Conservation (phyloP, 352 stramenopile genomes). For the Pythium myriotylum region DNA sequence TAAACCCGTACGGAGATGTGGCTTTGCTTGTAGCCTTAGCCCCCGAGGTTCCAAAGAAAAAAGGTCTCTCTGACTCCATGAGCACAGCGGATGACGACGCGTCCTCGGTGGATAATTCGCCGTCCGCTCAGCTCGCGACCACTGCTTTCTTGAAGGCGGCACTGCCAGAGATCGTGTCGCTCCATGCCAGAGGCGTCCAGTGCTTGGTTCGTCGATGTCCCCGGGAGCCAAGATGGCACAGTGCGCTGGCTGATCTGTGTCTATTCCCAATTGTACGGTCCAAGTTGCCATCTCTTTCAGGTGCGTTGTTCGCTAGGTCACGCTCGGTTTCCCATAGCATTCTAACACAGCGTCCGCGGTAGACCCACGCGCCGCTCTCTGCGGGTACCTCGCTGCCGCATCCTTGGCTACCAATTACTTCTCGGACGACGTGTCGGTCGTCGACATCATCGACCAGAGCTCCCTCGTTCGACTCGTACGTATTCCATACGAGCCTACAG, state of each 20-base stretch:
- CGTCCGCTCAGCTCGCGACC: slow-evolving; percentile 37
- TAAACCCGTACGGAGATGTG: slow-evolving; percentile 81
- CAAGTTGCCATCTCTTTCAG: slow-evolving; percentile 59
- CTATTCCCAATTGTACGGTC: slow-evolving; percentile 75
- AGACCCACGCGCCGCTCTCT: slow-evolving; percentile 71
- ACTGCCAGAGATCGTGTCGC: slow-evolving; percentile 55
- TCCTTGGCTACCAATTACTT: slow-evolving; percentile 86
- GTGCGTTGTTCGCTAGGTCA: slow-evolving; percentile 31
- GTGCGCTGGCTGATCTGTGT: slow-evolving; percentile 63
- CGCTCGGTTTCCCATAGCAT: background rate
- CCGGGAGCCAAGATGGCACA: slow-evolving; percentile 82
- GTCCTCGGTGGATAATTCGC: slow-evolving; percentile 24
- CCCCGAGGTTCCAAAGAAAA: slow-evolving; percentile 43
- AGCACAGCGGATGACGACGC: slow-evolving; percentile 11
- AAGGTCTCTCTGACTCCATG: background rate
- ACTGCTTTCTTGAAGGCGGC: slow-evolving; percentile 55
- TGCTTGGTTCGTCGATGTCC: slow-evolving; percentile 58
- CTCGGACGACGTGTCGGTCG: slow-evolving; percentile 62
- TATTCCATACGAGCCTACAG: background rate
- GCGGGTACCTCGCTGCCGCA: slow-evolving; percentile 74
- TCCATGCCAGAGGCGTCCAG: slow-evolving; percentile 56
- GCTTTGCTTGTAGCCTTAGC: slow-evolving; percentile 76
- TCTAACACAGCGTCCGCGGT: background rate
- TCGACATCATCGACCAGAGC: slow-evolving; percentile 83
- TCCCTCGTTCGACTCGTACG: slow-evolving; percentile 80